Base-by-base conservation (phyloP, 768 basidiomycete genomes). In the Baorangia bicolor region DNA sequence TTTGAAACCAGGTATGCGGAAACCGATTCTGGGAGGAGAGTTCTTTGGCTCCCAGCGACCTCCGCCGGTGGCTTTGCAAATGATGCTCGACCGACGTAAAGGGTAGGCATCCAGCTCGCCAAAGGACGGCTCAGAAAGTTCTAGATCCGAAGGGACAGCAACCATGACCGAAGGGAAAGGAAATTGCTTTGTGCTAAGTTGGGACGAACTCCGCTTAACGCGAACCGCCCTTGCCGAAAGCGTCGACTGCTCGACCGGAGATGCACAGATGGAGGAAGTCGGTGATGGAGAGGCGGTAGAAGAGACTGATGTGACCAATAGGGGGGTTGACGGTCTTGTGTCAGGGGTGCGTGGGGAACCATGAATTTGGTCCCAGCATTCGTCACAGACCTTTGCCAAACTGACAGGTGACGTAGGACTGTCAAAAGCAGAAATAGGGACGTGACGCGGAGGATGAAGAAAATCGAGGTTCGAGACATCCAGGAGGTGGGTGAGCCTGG, bases 11-110 rank as follows among this genome's bases (percentile, higher is more conserved):
- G 85, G 85, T 39, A 84, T 69, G 34, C 83, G 81, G n/a, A 83
- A 70, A 13, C 85, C 66, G 2, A 69, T 63, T 51, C 58, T 64
- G 0, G 73, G 73, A 2, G 78, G 73, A 11, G 72, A 70, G 30
- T 78, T 79, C 63, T 85, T 86, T 33, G 90, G 90, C 60, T 82
- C 81, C 90, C 90, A 92, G 33, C 90, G 83, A 16, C 90, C 90
- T 14, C 88, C 88, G 43, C 90, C 90, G 20, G 83, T 81, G 1
- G 85, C 86, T 63, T 92, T 92, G 74, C 90, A 92, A 14, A 90
- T 77, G 46, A 80, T 75, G 62, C 81, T 83, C 3, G 84, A 81
- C 52, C 83, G 81, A 40, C 80, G 77, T 21, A 92, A 81, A 2
- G 90, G 90, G 61, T 92, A 92, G 1, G 86, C 80, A 48, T 85